Conservation (phyloP, 441 rosid species). For the Macaranga tanarius region DNA sequence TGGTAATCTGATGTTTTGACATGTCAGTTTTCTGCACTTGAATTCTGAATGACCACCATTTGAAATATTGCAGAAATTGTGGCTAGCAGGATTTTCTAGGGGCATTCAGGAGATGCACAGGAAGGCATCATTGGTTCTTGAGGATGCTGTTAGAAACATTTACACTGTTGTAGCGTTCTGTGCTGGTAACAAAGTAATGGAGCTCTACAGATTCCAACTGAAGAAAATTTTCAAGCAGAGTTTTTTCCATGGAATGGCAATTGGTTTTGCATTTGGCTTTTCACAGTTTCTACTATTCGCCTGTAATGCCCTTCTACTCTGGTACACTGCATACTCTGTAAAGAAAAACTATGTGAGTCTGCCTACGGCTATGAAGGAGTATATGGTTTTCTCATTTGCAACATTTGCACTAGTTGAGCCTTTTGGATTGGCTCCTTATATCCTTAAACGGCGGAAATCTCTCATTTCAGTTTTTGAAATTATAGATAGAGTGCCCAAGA, state of each 20-base stretch:
- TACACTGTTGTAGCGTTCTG: constrained; percentile 99
- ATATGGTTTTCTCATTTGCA: constrained; percentile 96
- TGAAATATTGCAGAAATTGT: constrained; percentile 72
- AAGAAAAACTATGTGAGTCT: constrained; percentile 46
- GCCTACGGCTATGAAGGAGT: constrained; percentile 84
- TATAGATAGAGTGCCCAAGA: constrained; percentile 87
- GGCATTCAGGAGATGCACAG: constrained; percentile 99
- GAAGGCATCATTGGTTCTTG: constrained; percentile 97
- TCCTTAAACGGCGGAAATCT: constrained; percentile 90
- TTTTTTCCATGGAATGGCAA: constrained; percentile 83
- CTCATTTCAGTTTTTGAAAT: constrained; percentile 94
- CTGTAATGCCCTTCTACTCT: constrained; percentile 95
- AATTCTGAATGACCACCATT: constrained; percentile 18
- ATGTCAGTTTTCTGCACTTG: background rate
- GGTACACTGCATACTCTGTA: constrained; percentile 80
- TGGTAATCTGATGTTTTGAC: background rate
- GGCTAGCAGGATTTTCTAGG: constrained; percentile 99
- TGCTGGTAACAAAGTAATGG: constrained; percentile 99
- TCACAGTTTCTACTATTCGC: constrained; percentile 99
- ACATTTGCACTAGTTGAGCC: constrained; percentile 99
- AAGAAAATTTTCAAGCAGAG: constrained; percentile 79
- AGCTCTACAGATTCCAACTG: constrained; percentile 85
- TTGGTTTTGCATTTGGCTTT: constrained; percentile 95
- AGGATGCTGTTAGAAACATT: constrained; percentile 97
- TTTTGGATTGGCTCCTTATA: constrained; percentile 98